Conservation (phyloP, 345 rosid species). For the Citrus reticulata region DNA sequence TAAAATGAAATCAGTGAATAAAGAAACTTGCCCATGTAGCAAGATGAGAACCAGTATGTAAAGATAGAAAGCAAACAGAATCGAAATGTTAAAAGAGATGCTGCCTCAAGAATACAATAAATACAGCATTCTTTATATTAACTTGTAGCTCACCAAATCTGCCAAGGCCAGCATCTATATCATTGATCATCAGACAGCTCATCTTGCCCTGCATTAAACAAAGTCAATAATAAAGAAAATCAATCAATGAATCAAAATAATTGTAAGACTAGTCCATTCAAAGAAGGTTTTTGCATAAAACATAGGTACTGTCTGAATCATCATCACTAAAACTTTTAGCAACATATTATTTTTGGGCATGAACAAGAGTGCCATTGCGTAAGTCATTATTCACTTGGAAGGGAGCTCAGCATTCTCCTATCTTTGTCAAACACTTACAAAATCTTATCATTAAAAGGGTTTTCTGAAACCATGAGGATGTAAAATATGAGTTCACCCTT, state of each 20-base stretch:
- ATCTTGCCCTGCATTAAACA: constrained; percentile 80
- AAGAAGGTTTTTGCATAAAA: background rate
- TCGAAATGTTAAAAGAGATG: background rate
- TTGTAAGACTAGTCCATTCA: background rate
- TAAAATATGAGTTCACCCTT: background rate
- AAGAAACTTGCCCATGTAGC: background rate
- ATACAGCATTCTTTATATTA: background rate
- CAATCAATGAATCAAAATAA: background rate
- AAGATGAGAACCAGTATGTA: background rate
- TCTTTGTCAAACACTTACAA: background rate
- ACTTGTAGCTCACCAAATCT: constrained; percentile 73
- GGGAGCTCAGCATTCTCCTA: background rate
- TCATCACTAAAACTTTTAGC: background rate
- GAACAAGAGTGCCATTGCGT: background rate
- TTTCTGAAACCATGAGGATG: background rate
- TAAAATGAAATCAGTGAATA: background rate
- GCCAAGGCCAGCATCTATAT: constrained; percentile 96
- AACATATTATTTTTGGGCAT: background rate
- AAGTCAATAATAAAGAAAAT: constrained; percentile 3
- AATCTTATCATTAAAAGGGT: background rate
- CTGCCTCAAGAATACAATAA: background rate
- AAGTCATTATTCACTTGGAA: constrained; percentile 1
- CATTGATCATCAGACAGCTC: constrained; percentile 96
- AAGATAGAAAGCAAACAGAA: background rate
- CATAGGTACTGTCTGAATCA: background rate